These are phyloP conservation scores for Candida sojae DNA, from an alignment of 1,139 yeast species.

Conservation along the genomic window DNA sequence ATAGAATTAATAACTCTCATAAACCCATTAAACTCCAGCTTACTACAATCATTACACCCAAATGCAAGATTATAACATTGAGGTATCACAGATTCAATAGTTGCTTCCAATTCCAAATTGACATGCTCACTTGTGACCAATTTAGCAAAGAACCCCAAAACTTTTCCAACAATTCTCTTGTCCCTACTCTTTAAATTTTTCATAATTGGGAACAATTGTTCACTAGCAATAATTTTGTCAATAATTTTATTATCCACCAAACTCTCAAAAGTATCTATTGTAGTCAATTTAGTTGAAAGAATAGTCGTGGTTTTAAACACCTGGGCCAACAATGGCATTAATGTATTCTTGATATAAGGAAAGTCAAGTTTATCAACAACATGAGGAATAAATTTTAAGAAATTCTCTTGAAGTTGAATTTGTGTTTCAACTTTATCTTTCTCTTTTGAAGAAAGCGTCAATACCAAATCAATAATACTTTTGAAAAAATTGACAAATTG, in stretches of 20 bases:
- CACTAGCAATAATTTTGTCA: conserved; percentile 72
- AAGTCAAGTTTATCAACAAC: conserved; percentile 61
- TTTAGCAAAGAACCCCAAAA: conserved; percentile 53
- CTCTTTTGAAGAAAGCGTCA: conserved; percentile 30
- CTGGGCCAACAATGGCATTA: conserved; percentile 70
- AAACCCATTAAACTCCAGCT: conserved; percentile 35
- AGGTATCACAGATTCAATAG: conserved; percentile 40
- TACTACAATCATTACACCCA: conserved; percentile 44
- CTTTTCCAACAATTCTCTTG: conserved; percentile 59
- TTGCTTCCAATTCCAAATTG: conserved; percentile 34
- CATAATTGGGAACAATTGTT: conserved; percentile 75
- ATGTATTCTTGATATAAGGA: conserved; percentile 68
- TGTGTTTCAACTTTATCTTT: conserved; percentile 32
- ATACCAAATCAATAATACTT: conserved; percentile 27
- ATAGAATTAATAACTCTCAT: conserved; percentile 29
- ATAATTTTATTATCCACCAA: conserved; percentile 61
- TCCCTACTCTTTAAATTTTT: conserved; percentile 78
- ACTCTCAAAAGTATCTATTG: conserved; percentile 63
- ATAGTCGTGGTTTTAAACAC: conserved; percentile 84
- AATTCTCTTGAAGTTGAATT: conserved; percentile 55
- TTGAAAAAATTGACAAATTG: conserved; percentile 38
- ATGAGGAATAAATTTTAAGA: conserved; percentile 47
- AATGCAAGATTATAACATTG: conserved; percentile 41
- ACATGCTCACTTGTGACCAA: conserved; percentile 42
- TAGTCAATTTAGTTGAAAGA: conserved; percentile 69